phyloP scores from a whole-genome alignment of 1,284 basidiomycete genomes.

The Heterobasidion annosum region DNA sequence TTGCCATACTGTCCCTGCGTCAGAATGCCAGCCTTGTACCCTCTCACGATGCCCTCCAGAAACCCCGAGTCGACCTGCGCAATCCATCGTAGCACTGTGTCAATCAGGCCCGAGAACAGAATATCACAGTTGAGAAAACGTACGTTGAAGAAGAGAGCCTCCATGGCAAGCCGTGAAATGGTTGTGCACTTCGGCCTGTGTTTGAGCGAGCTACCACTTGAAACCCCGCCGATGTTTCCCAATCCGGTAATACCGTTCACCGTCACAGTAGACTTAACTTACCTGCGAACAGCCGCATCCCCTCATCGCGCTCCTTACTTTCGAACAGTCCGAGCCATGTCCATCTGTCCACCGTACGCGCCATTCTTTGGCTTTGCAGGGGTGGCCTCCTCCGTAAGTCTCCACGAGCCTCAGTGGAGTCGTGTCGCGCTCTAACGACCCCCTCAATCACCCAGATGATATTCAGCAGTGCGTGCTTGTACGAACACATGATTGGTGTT shows the following conservation, averaged over 20 bases:
- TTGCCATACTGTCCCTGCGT: conserved; percentile 88
- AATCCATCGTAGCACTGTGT: conserved; percentile 9
- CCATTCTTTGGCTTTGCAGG: conserved; percentile 84
- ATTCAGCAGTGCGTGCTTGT: conserved; percentile 67
- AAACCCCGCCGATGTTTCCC: no score
- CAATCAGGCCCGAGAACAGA: conserved; percentile 16
- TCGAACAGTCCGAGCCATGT: conserved; percentile 14
- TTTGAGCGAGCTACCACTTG: no score
- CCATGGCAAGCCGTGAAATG: conserved; percentile 37
- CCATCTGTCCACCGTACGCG: conserved; percentile 68
- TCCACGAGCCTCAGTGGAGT: not conserved
- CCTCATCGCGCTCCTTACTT: no score
- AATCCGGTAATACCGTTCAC: no score
- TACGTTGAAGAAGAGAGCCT: conserved; percentile 85
- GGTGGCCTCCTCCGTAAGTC: conserved; percentile 69
- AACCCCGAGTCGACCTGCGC: conserved; percentile 73
- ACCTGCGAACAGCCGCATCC: no score
- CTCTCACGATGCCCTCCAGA: conserved; percentile 89
- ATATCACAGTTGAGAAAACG: conserved; percentile 15
- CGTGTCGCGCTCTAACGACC: conserved; percentile 3
- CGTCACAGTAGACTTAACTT: no score
- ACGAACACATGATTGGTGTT: not conserved
- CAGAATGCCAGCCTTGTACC: conserved; percentile 91
- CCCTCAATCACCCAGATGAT: conserved; percentile 53
- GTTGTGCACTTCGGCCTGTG: no score